Evolutionary conservation across 257 asterid genomes (phyloP).

Genomic region (Nyctanthes arbortristis): DNA sequence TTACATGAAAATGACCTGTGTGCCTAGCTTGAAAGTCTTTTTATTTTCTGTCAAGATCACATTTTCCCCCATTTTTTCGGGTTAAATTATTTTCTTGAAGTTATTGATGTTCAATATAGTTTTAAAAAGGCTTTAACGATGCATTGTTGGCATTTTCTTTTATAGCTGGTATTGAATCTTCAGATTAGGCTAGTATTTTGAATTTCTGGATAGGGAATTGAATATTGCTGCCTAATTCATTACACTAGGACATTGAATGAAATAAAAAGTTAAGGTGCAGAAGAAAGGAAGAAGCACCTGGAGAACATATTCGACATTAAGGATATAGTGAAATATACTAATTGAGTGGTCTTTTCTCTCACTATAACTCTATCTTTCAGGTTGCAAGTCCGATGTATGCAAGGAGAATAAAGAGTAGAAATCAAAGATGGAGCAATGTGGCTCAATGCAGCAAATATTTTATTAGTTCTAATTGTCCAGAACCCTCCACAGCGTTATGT

Average conservation of each 20-base stretch:
- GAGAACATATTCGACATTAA: background rate
- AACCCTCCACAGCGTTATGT: slow-evolving; percentile 43
- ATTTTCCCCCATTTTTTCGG: too few relatives aligned
- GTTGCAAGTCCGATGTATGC: slow-evolving; percentile 64
- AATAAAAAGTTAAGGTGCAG: background rate
- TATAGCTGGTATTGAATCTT: background rate
- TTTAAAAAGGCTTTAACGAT: too few relatives aligned
- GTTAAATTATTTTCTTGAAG: too few relatives aligned
- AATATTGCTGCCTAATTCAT: background rate
- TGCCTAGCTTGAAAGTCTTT: too few relatives aligned
- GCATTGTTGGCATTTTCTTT: slow-evolving; percentile 17
- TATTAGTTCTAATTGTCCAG: slow-evolving; percentile 37
- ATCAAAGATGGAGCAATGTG: slow-evolving; percentile 50
- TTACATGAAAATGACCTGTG: too few relatives aligned
- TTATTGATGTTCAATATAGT: too few relatives aligned
- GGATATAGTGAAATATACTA: slow-evolving; percentile 6
- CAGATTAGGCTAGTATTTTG: background rate
- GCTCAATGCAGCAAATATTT: slow-evolving; percentile 46
- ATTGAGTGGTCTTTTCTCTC: slow-evolving; percentile 28
- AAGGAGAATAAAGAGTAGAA: slow-evolving; percentile 53
- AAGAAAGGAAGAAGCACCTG: background rate
- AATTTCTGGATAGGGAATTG: background rate
- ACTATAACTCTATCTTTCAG: slow-evolving; percentile 37
- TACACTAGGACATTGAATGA: slow-evolving; percentile 3
- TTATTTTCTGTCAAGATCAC: too few relatives aligned